Base-by-base conservation (phyloP, 257 asterid genomes). In the Fraxinus anomala region DNA sequence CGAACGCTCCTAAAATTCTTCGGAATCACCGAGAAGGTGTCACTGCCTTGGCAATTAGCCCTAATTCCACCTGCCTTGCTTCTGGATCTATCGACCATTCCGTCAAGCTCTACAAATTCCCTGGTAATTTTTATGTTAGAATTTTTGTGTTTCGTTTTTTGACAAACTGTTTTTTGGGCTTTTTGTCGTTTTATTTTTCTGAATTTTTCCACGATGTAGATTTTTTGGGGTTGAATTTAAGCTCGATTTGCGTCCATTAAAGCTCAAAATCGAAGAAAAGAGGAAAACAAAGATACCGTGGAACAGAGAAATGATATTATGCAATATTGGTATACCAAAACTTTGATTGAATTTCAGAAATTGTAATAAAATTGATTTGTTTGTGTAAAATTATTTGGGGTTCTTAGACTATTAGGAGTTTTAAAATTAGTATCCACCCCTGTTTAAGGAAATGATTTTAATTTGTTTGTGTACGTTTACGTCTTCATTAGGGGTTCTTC, bases 1-100 rank as follows among this genome's bases (percentile, higher is more conserved):
- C 96, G 1, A 88, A 85, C 31, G 69, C 84, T 51, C 94, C 98
- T 3, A 92, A 93, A 84, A 26, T 73, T 73, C 85, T 96, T 70
- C 90, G 91, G 69, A 74, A 91, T 79, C 98, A 96, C 81, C 84
- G 91, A 5, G 98, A 96, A 71, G 98, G 98, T 8, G 99, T 96
- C 16, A 88, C 97, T 30, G 92, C 90, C n/a, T 73, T 93, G 88
- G 91, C 91, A 68, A 89, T 93, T 19, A 86, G 87, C 74, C 92
- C 95, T 51, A 89, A 93, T 89, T 93, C 96, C 71, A 91, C 92
- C 26, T 96, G 98, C 79, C 95, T 96, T 34, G 99, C 99, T 72
- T 96, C 98, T 31, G 99, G 96, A 21, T 93, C 99, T 72, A 49
- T 93, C 51, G 98, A 93, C 91, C 97, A 88, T 83, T 91, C 97